Evolutionary conservation across 208 protist species (phyloP), one percentile per base, ranked within the genome.

Genomic region (Zelonia costaricensis): DNA sequence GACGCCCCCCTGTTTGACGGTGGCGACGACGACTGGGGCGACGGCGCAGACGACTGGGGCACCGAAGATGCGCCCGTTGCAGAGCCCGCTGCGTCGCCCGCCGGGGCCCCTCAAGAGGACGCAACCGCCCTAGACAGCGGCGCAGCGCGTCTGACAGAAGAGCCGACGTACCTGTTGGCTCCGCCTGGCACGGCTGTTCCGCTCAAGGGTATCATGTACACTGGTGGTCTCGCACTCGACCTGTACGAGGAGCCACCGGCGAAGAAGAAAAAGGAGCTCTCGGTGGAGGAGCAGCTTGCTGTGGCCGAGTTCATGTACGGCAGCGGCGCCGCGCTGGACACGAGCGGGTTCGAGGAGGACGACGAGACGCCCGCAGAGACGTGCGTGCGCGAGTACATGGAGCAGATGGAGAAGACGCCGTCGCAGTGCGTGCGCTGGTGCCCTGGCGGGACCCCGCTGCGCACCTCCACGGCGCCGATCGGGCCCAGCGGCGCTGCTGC

Each of bases 371-470:
- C 78, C 10, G 66, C 67, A 33, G 90, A 96, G 35, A 71, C 77
- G 43, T 76, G 69, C 23, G 56, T 87, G 45, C 76, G 78, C 30
- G 86, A 91, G 69, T 96, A 91, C 69, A 80, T 96, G 63, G 79
- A 84, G 62, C 58, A 76, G 27, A 84, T 96, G 45, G 74, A 81
- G 55, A 62, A 61, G 40, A 66, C 62, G 38, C 84, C 87, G 6
- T 83, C 91, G 36, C 91, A 96, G 72, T 93, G 86, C 62, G 78
- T 96, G 54, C 82, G 91, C 25, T 96, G 91, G 87, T 86, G 81
- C 56, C 82, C 74, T n/a, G 84, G 69, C 22, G 80, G 80, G 9
- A 31, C 65, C 4, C 87, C 86, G n/a, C 57, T 95, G 23, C 80
- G 80, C 13, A 81, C 82, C 1, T 78, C 70, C 47, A 33, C 61